phyloP scores from a whole-genome alignment of 768 basidiomycete species.

The Amanita brunnescens region DNA sequence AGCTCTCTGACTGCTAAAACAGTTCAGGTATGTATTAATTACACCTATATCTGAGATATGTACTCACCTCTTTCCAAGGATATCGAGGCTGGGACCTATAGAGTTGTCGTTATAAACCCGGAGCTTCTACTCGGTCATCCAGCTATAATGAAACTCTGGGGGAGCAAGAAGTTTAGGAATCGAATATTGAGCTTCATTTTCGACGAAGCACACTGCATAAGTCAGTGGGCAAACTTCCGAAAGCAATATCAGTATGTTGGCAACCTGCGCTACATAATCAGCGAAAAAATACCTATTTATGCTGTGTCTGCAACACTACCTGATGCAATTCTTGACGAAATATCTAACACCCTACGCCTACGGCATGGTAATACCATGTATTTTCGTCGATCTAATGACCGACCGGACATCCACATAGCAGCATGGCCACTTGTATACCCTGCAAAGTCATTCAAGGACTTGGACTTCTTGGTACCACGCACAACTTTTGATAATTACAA shows the following conservation, averaged over 20 bases:
- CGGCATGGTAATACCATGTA: slow-evolving; percentile 5
- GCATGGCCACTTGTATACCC: slow-evolving; percentile 17
- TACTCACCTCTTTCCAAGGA: neutral
- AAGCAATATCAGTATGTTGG: slow-evolving; percentile 22
- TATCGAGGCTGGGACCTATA: neutral
- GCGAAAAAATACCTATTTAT: slow-evolving; percentile 19
- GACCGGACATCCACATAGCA: slow-evolving; percentile 22
- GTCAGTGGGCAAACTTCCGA: slow-evolving; percentile 29
- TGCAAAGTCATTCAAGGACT: slow-evolving; percentile 16
- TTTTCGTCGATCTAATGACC: slow-evolving; percentile 20
- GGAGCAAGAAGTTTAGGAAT: neutral
- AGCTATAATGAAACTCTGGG: neutral
- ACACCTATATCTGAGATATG: neutral
- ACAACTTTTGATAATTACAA: slow-evolving; percentile 8
- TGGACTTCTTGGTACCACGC: slow-evolving; percentile 16
- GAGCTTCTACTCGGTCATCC: neutral
- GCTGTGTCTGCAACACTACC: slow-evolving; percentile 28
- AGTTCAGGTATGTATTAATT: slow-evolving; percentile 7
- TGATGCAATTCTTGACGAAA: slow-evolving; percentile 13
- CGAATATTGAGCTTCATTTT: slow-evolving; percentile 19
- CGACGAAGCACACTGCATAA: slow-evolving; percentile 34
- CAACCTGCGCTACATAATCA: slow-evolving; percentile 20
- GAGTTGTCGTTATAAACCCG: neutral
- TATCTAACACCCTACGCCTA: slow-evolving; percentile 16
- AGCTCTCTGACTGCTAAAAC: slow-evolving; percentile 2